Evolutionary conservation across 2,329 filamentous ascomycete genomes (phyloP), one percentile per base, ranked within the genome.

Genomic region (Fusarium cicatricum): DNA sequence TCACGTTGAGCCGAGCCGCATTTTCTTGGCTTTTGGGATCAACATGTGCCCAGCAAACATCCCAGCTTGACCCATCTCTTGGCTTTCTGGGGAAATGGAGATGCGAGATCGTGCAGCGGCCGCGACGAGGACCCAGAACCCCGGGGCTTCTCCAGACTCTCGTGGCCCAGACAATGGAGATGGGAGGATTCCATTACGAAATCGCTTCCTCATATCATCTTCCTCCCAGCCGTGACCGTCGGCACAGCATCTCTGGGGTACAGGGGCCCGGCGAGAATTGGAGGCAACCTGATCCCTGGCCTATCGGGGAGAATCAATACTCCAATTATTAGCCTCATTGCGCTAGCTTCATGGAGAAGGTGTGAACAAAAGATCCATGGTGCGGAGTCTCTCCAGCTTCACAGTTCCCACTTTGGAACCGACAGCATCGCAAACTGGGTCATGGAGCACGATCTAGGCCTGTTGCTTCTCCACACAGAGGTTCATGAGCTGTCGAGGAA

Each of bases 81-180:
- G 60, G 61, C 49, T 64, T 64, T 58, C 60, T 44, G 60, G 57
- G 60, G 60, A 52, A 55, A 64, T 55, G 52, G 52, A 55, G 43
- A 19, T 51, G 31, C 29, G 15, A 29, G 19, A 40, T 58, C 16
- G 46, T 47, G 41, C 48, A 33, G 26, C 42, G 48, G 46, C 38
- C 26, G 28, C 57, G 48, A 51, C 52, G 44, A 64, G 57, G 47
- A 53, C 44, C 54, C 38, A 41, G 44, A 55, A 51, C 46, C n/a
- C 52, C 39, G 60, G 60, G 60, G 60, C 48, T 60, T 47, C 55
- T 60, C 60, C 51, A 63, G 59, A 45, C 60, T 58, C 42, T n/a
- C 46, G 11, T 42, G 51, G 57, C 64, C 60, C 45, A 46, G 60
- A 64, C 48, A 26, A 26, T 26, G 23, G 23, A 26, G 6, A 26